Conservation (phyloP, 192 early-diverging fungal species). For the Dissophora ornata region DNA sequence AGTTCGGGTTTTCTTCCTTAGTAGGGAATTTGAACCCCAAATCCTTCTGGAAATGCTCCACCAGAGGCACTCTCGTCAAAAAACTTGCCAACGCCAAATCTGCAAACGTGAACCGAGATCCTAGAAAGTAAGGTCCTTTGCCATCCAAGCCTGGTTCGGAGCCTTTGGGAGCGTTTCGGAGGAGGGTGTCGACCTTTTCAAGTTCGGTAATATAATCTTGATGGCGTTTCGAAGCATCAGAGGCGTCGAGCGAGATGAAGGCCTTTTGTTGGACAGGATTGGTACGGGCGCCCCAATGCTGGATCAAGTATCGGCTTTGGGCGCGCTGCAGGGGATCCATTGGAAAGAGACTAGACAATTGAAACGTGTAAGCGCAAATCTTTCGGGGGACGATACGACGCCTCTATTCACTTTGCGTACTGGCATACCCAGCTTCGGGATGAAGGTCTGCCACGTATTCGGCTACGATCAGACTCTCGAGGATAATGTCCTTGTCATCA, state of each 20-base stretch:
- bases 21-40: constrained; percentile 27
- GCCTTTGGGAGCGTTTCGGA: constrained; percentile 9
- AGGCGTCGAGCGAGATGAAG: constrained; percentile 6
- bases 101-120: constrained; percentile 54
- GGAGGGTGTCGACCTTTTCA: constrained; percentile 30
- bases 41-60: constrained; percentile 19
- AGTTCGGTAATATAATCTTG: constrained; percentile 29
- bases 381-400: neutral
- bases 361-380: neutral
- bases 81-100: constrained; percentile 58
- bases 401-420: no score
- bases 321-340: constrained; percentile 56
- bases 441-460: constrained; percentile 57
- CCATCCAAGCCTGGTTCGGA: constrained; percentile 8
- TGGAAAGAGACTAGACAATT: constrained; percentile 52
- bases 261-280: constrained; percentile 26
- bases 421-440: constrained; percentile 62
- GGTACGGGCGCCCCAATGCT: constrained; percentile 45
- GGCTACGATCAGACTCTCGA: constrained; percentile 76
- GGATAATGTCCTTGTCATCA: constrained; percentile 61
- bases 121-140: constrained; percentile 59
- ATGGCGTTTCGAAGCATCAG: constrained; percentile 13
- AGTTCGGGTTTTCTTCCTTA: constrained; percentile 16
- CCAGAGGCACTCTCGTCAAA: constrained; percentile 40
- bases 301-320: constrained; percentile 55